phyloP scores from a whole-genome alignment of 2,329 filamentous ascomycete genomes.

The Xylariomycetidae sp. region DNA sequence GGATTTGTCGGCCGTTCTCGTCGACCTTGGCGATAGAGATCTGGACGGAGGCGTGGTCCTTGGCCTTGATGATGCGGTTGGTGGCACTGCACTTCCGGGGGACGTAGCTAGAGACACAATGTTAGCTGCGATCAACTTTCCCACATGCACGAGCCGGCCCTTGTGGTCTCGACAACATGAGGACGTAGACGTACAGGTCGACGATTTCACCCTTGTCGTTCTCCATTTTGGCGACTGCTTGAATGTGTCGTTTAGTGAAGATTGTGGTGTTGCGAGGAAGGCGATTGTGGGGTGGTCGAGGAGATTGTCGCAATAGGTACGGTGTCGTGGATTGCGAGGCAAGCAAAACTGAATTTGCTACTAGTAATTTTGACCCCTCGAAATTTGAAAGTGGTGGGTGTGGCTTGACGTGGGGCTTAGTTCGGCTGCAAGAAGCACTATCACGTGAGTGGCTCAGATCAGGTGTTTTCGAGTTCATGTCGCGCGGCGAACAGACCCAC shows the following conservation, averaged over 20 bases:
- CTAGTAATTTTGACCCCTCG: conserved; percentile 21
- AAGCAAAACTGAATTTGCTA: too few relatives aligned
- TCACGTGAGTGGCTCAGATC: conserved; percentile 24
- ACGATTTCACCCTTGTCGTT: conserved; percentile 99
- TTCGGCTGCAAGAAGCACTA: conserved; percentile 1
- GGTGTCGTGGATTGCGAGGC: conserved; percentile 10
- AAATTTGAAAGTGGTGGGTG: conserved; percentile 15
- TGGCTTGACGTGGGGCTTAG: conserved; percentile 9
- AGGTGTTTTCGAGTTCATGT: conserved; percentile 24
- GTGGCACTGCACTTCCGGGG: conserved; percentile 98
- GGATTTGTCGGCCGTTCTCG: conserved; percentile 91
- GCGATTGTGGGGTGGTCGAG: conserved; percentile 10
- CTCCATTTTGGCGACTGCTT: conserved; percentile 73
- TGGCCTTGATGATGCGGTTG: conserved; percentile 99
- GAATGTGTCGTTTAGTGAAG: conserved; percentile 26
- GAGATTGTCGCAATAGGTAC: conserved; percentile 15
- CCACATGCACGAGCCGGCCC: too few relatives aligned
- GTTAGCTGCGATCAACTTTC: conserved; percentile 9
- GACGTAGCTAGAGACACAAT: conserved; percentile 66
- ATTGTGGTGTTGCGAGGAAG: conserved; percentile 4
- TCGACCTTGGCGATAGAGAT: conserved; percentile 97
- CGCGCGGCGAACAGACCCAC: too few relatives aligned
- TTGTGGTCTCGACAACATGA: too few relatives aligned
- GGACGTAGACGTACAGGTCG: conserved; percentile 72
- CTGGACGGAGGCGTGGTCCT: conserved; percentile 98